Percentiles rank a stretch among this genome's conserved stretches.
These are phyloP conservation scores for Diaporthe caulivora DNA, from an alignment of 2,329 filamentous ascomycete genomes.

Conservation along the genomic window DNA sequence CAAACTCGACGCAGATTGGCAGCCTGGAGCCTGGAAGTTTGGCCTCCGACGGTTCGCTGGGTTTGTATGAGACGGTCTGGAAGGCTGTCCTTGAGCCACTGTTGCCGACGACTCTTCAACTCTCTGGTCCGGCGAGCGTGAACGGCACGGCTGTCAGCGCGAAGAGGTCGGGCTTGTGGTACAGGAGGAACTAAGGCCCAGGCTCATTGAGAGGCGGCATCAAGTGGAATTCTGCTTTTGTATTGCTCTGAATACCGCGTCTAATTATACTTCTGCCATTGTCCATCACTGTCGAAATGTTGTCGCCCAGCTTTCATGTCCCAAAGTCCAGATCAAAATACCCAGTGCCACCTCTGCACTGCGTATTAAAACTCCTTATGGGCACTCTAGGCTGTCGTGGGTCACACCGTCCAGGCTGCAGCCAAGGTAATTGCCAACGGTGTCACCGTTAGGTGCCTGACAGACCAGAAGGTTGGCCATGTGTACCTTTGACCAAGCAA, in stretches of 20 bases:
- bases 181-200: neutral
- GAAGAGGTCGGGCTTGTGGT: neutral
- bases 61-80: constrained; percentile 62
- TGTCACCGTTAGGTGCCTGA: neutral
- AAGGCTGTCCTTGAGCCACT: constrained; percentile 57
- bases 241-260: neutral
- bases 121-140: constrained; percentile 50
- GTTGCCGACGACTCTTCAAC: constrained; percentile 55
- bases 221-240: neutral
- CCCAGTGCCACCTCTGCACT: neutral
- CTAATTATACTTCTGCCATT: neutral
- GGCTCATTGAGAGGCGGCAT: neutral
- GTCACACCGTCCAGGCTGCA: neutral
- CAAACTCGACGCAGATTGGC: constrained; percentile 55
- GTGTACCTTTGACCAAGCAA: neutral
- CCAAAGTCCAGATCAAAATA: neutral
- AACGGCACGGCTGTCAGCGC: constrained; percentile 33
- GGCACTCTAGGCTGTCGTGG: neutral
- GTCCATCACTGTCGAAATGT: neutral
- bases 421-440: neutral
- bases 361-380: neutral
- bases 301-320: neutral
- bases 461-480: constrained; percentile 12
- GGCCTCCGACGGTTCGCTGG: constrained; percentile 55
- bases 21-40: constrained; percentile 61